phyloP scores from a whole-genome alignment of 2,329 filamentous ascomycete genomes.

The Ophiognomonia clavigignenti-juglandacearum region DNA sequence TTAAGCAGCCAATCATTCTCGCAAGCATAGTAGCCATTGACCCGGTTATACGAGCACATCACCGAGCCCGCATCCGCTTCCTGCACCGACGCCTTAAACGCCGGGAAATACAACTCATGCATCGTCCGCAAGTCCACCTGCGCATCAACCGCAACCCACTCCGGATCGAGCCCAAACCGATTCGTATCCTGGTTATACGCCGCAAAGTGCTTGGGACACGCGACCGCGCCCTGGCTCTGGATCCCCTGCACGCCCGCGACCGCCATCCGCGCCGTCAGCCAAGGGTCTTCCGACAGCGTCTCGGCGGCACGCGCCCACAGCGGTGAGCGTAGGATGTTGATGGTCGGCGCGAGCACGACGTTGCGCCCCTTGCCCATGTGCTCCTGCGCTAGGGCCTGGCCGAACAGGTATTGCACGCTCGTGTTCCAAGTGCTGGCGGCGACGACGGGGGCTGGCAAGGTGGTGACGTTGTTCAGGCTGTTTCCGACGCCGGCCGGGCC shows the following conservation, averaged over 20 bases:
- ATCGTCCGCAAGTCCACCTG: not conserved
- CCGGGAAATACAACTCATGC: slow-evolving; percentile 3
- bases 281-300: slow-evolving; percentile 1
- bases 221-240: not conserved
- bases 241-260: not conserved
- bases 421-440: not conserved
- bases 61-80: slow-evolving; percentile 1
- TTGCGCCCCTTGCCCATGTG: slow-evolving; percentile 1
- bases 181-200: slow-evolving; percentile 7
- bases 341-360: slow-evolving; percentile 3
- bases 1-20: slow-evolving; percentile 5
- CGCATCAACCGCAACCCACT: not conserved
- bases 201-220: slow-evolving; percentile 4
- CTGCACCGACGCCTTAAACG: slow-evolving; percentile 2
- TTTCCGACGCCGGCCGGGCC: slow-evolving; percentile 8
- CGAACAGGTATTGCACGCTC: not conserved
- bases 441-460: slow-evolving; percentile 10
- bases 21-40: not conserved
- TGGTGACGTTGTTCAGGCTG: slow-evolving; percentile 12
- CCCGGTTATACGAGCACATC: slow-evolving; percentile 4
- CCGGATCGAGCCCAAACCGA: not conserved
- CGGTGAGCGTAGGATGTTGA: slow-evolving; percentile 5
- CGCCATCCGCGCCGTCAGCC: not conserved
- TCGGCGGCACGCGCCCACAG: slow-evolving; percentile 1
- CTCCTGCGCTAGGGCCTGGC: slow-evolving; percentile 1